phyloP scores from a whole-genome alignment of 1,284 basidiomycete species.

The Leccinum angustisporum region DNA sequence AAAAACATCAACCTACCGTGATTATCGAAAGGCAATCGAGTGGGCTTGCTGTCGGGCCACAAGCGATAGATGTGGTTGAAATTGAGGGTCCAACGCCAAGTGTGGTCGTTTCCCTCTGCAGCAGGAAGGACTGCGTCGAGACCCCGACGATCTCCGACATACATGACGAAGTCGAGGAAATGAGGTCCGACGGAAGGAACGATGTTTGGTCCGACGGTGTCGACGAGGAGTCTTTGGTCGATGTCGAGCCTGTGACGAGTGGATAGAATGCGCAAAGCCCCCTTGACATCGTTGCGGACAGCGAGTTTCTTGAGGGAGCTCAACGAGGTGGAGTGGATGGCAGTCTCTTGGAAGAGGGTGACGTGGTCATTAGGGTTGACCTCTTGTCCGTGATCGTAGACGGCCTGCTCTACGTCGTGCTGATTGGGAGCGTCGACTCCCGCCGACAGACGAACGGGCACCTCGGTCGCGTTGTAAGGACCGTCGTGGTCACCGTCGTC shows the following conservation, averaged over 20 bases:
- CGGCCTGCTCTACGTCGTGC: not conserved
- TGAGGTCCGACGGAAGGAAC: not conserved
- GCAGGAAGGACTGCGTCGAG: not conserved
- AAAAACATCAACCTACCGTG: not conserved
- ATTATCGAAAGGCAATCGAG: not conserved
- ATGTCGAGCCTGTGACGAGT: not conserved
- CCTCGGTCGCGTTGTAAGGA: not conserved
- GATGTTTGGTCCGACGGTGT: not conserved
- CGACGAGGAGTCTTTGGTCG: not conserved
- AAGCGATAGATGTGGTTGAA: not conserved
- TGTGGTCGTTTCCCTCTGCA: not conserved
- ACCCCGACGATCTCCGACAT: not conserved
- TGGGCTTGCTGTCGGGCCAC: not conserved
- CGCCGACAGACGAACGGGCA: not conserved
- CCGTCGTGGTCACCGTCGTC: slow-evolving; percentile 2
- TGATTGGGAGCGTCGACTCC: not conserved
- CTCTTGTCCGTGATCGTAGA: not conserved
- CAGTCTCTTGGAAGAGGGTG: not conserved
- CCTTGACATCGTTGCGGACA: not conserved
- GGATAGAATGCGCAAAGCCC: not conserved
- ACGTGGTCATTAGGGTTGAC: not conserved
- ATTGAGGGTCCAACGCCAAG: not conserved
- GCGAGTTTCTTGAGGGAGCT: not conserved
- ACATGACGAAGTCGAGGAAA: slow-evolving; percentile 5
- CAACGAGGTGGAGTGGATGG: not conserved